Conservation (phyloP, 2,329 filamentous ascomycete genomes). For the Aspergillus ruber region DNA sequence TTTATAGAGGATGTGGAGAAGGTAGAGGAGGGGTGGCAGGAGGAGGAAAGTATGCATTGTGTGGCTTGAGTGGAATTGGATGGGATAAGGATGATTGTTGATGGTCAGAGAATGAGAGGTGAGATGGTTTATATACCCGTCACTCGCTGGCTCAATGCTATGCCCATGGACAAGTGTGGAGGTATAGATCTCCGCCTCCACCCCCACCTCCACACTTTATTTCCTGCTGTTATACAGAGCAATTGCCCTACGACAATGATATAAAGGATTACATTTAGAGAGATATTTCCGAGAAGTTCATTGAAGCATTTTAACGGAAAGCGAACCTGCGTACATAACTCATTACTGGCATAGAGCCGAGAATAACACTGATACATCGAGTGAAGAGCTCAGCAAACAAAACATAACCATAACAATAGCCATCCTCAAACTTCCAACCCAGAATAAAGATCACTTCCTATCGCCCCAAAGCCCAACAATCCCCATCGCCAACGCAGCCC, state of each 20-base stretch:
- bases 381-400: neutral
- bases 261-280: no score
- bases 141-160: neutral
- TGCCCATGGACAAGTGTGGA: no score
- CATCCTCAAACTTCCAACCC: no score
- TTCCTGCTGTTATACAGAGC: no score
- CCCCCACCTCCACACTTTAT: neutral
- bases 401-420: neutral
- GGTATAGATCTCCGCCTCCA: neutral
- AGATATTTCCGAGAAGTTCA: no score
- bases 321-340: no score
- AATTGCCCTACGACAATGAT: no score
- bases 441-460: conserved; percentile 11
- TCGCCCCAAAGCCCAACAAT: conserved; percentile 47
- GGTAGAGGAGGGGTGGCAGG: conserved; percentile 6
- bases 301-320: no score
- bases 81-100: neutral
- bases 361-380: neutral
- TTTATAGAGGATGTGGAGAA: conserved; percentile 14
- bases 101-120: neutral
- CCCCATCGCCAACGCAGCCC: conserved; percentile 39
- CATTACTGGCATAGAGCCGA: no score
- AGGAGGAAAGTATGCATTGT: conserved; percentile 9
- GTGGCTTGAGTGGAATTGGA: neutral
- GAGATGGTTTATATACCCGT: neutral